Evolutionary conservation across 2,329 filamentous ascomycete species (phyloP), one percentile per base, ranked within the genome.

Genomic region (Cladosporium colombiae): DNA sequence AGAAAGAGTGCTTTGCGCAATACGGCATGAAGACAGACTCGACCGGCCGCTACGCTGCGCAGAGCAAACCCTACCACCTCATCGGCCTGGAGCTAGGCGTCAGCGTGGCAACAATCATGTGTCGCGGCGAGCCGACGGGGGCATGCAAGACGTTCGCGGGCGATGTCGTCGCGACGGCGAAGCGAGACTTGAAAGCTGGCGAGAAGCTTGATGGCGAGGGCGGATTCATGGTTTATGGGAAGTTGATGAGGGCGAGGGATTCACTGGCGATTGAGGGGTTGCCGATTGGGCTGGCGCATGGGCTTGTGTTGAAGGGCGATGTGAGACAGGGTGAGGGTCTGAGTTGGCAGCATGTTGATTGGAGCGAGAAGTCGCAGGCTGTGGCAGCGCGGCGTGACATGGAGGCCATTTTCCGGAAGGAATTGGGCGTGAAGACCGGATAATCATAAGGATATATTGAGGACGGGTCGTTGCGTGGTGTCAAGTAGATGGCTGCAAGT

Each of bases 41-140:
- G 14, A 78, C 76, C 0, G 78, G 78, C 18, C 74, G 74, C 65
- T 81, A 81, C 65, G 80, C 80, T 5, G 78, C 77, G 2, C 79
- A 82, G 67, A 82, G 78, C 73, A 82, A 82, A 73, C 81, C 81
- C 14, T 83, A 79, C 68, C 81, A 82, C 69, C 74, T 83, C 23
- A 83, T 83, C 62, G 79, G 80, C 10, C 75, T 82, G 11, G 81
- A 83, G 69, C 75, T 83, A 3, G 80, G 81, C 5, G 73, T 81
- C 21, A 81, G 78, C 2, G 72, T 82, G 18, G 81, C 80, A 6
- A 78, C 68, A 33, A 82, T 81, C 69, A 80, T 81, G 79, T 78
- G 78, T 61, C 78, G 81, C 8, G 79, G 78, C 40, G 80, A 83
- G 70, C 80, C 81, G 18, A 82, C 80, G 0, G 79, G 80, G 5